phyloP scores from a whole-genome alignment of 805 yeast genomes.

The Saccharomycopsis synnaedendra region DNA sequence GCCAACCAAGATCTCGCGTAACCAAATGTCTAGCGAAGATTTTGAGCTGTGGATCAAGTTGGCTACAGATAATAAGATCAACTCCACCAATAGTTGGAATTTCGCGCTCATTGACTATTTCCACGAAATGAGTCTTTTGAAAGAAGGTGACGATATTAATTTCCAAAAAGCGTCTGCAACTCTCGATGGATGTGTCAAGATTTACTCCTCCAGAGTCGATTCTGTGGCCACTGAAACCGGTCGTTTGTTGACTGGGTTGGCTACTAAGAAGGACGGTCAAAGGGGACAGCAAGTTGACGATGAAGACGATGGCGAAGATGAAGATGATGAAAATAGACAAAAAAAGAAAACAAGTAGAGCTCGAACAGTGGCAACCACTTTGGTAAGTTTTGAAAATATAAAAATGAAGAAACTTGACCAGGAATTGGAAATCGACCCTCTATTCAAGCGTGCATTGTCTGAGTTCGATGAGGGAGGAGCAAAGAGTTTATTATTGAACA shows the following conservation, averaged over 20 bases:
- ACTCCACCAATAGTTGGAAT: conserved; percentile 79
- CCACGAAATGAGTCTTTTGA: conserved; percentile 64
- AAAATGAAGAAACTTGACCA: conserved; percentile 47
- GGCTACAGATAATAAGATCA: conserved; percentile 78
- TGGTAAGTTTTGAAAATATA: conserved; percentile 39
- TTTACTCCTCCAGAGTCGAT: conserved; percentile 83
- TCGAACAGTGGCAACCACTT: conserved; percentile 29
- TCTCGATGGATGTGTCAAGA: conserved; percentile 88
- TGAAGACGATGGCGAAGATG: conserved; percentile 18
- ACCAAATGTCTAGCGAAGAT: conserved; percentile 28
- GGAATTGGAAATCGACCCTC: conserved; percentile 59
- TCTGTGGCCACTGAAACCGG: conserved; percentile 90
- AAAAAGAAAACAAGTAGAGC: conserved; percentile 22
- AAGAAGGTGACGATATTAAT: conserved; percentile 70
- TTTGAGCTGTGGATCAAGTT: conserved; percentile 76
- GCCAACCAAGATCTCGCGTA: conserved; percentile 21
- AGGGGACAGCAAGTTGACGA: conserved; percentile 9
- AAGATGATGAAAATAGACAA: conserved; percentile 18
- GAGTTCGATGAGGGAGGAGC: conserved; percentile 83
- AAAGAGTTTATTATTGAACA: conserved; percentile 52
- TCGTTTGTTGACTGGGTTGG: conserved; percentile 63
- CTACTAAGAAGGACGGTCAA: conserved; percentile 29
- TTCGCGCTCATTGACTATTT: conserved; percentile 87
- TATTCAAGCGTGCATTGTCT: conserved; percentile 62
- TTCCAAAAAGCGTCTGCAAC: conserved; percentile 89